Percentiles rank a stretch among this genome's conserved stretches.
phyloP scores from a whole-genome alignment of 805 yeast genomes.

The Cyberlindnera maclurae region DNA sequence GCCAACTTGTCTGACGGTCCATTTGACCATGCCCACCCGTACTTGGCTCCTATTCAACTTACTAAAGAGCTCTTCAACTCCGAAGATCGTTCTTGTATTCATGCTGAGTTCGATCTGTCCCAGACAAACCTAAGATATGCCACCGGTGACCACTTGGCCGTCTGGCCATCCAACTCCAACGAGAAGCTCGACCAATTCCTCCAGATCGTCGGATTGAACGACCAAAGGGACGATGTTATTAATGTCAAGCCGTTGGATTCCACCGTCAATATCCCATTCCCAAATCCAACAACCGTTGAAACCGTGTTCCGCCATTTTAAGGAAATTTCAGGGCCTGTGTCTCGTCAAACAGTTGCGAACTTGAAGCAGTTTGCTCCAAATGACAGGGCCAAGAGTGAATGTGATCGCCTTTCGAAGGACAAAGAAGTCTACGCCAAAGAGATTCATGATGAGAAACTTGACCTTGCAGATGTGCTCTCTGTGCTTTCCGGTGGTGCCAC shows the following conservation, averaged over 20 bases:
- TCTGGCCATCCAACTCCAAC: slow-evolving; percentile 87
- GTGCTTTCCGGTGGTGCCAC: slow-evolving; percentile 50
- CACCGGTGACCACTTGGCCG: slow-evolving; percentile 94
- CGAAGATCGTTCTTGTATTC: slow-evolving; percentile 71
- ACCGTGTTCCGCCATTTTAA: slow-evolving; percentile 79
- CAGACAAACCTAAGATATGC: slow-evolving; percentile 71
- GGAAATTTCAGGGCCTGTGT: slow-evolving; percentile 88
- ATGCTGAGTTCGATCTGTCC: slow-evolving; percentile 79
- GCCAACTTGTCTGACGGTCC: slow-evolving; percentile 51
- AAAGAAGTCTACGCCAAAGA: slow-evolving; percentile 60
- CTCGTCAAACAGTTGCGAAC: slow-evolving; percentile 74
- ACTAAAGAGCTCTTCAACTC: slow-evolving; percentile 68
- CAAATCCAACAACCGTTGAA: slow-evolving; percentile 82
- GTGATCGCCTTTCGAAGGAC: slow-evolving; percentile 49
- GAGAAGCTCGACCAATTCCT: slow-evolving; percentile 66
- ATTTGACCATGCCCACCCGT: slow-evolving; percentile 76
- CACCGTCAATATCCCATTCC: slow-evolving; percentile 57
- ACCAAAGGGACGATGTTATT: slow-evolving; percentile 48
- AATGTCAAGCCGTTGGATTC: slow-evolving; percentile 64
- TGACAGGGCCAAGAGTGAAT: slow-evolving; percentile 37
- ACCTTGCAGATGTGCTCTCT: slow-evolving; percentile 69
- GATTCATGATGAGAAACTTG: slow-evolving; percentile 54
- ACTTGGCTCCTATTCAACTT: slow-evolving; percentile 55
- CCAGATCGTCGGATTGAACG: slow-evolving; percentile 50
- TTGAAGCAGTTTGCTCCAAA: slow-evolving; percentile 80